These are phyloP conservation scores for Balamuthia mandrillaris DNA, from an alignment of 208 protist genomes.

Conservation along the genomic window DNA sequence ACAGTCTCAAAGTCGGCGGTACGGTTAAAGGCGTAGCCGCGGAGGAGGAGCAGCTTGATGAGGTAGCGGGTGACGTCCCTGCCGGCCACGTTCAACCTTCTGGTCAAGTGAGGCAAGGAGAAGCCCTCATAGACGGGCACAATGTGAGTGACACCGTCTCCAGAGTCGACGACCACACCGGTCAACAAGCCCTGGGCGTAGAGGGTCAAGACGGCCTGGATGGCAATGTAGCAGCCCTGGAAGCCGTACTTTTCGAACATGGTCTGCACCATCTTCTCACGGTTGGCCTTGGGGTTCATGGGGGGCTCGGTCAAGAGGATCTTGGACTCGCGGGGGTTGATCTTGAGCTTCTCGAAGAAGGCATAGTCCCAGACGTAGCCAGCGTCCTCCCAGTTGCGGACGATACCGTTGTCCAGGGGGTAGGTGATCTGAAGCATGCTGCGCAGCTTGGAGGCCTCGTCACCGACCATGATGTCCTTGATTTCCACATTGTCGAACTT, in stretches of 20 bases:
- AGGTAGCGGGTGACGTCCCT: slow-evolving; percentile 92
- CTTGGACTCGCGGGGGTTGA: slow-evolving; percentile 64
- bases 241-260: slow-evolving; percentile 97
- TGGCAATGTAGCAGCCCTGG: slow-evolving; percentile 84
- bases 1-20: slow-evolving; percentile 92
- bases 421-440: slow-evolving; percentile 85
- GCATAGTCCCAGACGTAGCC: slow-evolving; percentile 92
- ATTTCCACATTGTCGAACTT: slow-evolving; percentile 63
- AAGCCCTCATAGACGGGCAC: slow-evolving; percentile 96
- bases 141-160: slow-evolving; percentile 96
- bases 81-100: slow-evolving; percentile 91
- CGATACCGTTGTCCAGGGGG: slow-evolving; percentile 93
- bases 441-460: slow-evolving; percentile 79
- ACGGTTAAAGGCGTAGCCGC: slow-evolving; percentile 90
- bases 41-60: slow-evolving; percentile 83
- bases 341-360: slow-evolving; percentile 71
- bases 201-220: slow-evolving; percentile 87
- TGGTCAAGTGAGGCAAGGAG: slow-evolving; percentile 72
- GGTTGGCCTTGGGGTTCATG: slow-evolving; percentile 86
- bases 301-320: slow-evolving; percentile 97
- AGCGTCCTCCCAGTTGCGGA: slow-evolving; percentile 96
- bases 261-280: slow-evolving; percentile 84
- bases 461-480: slow-evolving; percentile 89
- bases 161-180: slow-evolving; percentile 96
- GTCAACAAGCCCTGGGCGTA: slow-evolving; percentile 91